Evolutionary conservation across 306 rosid species (phyloP).

Genomic region (Canavalia gladiata): DNA sequence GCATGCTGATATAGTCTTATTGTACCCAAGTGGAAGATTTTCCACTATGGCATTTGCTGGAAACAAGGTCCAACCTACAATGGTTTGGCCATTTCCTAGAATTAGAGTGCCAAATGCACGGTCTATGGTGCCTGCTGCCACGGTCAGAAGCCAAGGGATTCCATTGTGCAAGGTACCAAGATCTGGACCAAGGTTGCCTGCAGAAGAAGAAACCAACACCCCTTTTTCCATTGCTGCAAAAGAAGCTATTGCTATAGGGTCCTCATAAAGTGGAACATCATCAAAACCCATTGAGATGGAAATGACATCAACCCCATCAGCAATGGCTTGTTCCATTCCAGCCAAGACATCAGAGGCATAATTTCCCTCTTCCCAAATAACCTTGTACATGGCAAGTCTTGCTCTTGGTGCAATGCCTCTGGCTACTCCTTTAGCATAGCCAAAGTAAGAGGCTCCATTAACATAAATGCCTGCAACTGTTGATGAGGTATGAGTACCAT

Average conservation of each 20-base stretch:
- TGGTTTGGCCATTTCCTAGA: slow-evolving; percentile 47
- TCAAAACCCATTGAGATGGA: slow-evolving; percentile 45
- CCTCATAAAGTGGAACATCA: slow-evolving; percentile 37
- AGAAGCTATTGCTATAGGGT: slow-evolving; percentile 47
- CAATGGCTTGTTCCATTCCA: slow-evolving; percentile 47
- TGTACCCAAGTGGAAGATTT: slow-evolving; percentile 41
- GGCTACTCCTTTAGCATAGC: slow-evolving; percentile 49
- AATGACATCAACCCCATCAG: slow-evolving; percentile 55
- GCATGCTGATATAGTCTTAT: slow-evolving; percentile 45
- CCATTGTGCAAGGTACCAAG: slow-evolving; percentile 40
- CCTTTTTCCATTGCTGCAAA: slow-evolving; percentile 55
- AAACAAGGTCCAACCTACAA: slow-evolving; percentile 51
- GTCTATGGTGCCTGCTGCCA: slow-evolving; percentile 43
- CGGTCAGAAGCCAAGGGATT: slow-evolving; percentile 45
- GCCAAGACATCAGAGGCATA: slow-evolving; percentile 43
- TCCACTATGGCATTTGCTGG: slow-evolving; percentile 39
- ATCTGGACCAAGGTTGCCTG: slow-evolving; percentile 13
- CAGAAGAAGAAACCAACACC: slow-evolving; percentile 44
- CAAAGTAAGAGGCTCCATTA: slow-evolving; percentile 35
- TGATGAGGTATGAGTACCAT: slow-evolving; percentile 52
- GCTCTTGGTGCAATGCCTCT: slow-evolving; percentile 53
- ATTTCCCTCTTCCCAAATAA: slow-evolving; percentile 29
- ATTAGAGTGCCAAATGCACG: slow-evolving; percentile 41
- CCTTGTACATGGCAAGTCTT: slow-evolving; percentile 43
- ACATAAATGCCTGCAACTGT: slow-evolving; percentile 51